Evolutionary conservation across 257 asterid species (phyloP).

Genomic region (Nemophila menziesii): DNA sequence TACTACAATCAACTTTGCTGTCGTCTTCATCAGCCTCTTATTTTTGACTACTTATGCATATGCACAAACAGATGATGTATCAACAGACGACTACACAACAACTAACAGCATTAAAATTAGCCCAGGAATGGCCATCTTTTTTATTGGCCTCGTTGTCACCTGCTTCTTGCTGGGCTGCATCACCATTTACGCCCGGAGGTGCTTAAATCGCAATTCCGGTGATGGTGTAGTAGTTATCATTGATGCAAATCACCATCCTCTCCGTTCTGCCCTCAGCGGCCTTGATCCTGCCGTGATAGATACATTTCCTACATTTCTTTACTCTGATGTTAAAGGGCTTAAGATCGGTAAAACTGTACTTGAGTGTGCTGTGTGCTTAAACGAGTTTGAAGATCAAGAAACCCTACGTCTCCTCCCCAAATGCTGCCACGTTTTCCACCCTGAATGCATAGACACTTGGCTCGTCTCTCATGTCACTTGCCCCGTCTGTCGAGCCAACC

Average conservation of each 20-base stretch:
- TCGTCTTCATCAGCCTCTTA: too few species aligned
- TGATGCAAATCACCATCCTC: not conserved
- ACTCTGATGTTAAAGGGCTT: conserved; percentile 23
- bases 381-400: conserved; percentile 24
- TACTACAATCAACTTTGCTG: too few species aligned
- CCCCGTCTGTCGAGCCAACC: conserved; percentile 47
- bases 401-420: conserved; percentile 26
- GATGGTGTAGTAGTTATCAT: not conserved
- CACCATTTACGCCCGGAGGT: conserved; percentile 10
- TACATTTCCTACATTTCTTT: conserved; percentile 19
- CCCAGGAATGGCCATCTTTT: conserved; percentile 2
- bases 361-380: conserved; percentile 33
- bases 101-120: not conserved
- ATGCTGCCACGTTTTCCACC: conserved; percentile 37
- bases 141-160: conserved; percentile 3
- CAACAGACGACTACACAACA: not conserved
- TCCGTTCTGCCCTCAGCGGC: conserved; percentile 12
- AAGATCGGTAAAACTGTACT: conserved; percentile 17
- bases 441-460: conserved; percentile 39
- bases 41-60: too few species aligned
- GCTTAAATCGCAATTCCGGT: conserved; percentile 1
- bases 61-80: not conserved
- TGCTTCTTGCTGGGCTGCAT: conserved; percentile 9
- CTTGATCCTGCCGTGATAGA: conserved; percentile 15
- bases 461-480: conserved; percentile 37